Conservation (phyloP, 2,329 filamentous ascomycete species). For the Ceratocystis cubensis region DNA sequence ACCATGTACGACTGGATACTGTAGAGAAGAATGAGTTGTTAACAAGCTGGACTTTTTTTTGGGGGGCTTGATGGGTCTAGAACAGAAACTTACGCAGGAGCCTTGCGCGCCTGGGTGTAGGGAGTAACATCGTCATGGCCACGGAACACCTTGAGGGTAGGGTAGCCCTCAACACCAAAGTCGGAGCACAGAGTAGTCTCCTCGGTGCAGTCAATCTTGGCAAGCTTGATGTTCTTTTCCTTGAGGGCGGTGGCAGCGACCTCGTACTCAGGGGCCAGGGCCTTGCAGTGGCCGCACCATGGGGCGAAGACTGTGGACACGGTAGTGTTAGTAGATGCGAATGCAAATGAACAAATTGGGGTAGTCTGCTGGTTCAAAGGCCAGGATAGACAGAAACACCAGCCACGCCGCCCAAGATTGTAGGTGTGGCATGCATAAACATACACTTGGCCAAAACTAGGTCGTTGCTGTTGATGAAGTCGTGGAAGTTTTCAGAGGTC, state of each 20-base stretch:
- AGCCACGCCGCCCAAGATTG: too few relatives aligned
- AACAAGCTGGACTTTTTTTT: conserved; percentile 12
- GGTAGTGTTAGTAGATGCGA: neutral
- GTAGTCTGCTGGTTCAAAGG: too few relatives aligned
- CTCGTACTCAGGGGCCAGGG: conserved; percentile 85
- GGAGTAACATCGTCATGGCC: conserved; percentile 67
- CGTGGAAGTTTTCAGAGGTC: conserved; percentile 74
- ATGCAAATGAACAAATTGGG: too few relatives aligned
- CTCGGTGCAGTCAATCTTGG: conserved; percentile 90
- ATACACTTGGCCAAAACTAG: conserved; percentile 90
- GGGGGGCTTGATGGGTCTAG: neutral
- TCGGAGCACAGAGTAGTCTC: conserved; percentile 83
- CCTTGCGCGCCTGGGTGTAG: conserved; percentile 83
- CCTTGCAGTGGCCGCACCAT: conserved; percentile 98
- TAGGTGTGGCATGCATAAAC: conserved; percentile 27
- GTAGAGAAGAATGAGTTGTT: conserved; percentile 8
- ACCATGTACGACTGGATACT: conserved; percentile 80
- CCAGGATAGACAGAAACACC: too few relatives aligned
- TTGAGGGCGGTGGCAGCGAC: conserved; percentile 71
- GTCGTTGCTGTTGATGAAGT: conserved; percentile 73
- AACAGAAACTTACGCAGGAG: conserved; percentile 48
- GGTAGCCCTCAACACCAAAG: conserved; percentile 92
- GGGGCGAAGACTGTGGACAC: conserved; percentile 65
- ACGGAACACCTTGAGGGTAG: conserved; percentile 97
- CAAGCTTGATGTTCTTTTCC: conserved; percentile 75